Evolutionary conservation across 306 rosid genomes (phyloP).

Genomic region (Corylus americana): DNA sequence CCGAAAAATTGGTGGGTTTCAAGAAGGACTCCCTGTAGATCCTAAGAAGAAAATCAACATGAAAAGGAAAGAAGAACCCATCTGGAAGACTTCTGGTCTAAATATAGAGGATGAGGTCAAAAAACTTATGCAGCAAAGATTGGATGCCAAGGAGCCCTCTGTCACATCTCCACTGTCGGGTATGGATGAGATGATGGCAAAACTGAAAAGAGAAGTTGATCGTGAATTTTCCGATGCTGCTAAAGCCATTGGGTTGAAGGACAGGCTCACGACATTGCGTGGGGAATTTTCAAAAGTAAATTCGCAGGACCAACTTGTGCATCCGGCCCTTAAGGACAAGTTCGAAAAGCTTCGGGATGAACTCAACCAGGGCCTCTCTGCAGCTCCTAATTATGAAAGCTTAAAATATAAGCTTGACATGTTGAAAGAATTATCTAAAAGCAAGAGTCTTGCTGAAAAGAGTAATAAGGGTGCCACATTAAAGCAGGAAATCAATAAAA

Average conservation of each 20-base stretch:
- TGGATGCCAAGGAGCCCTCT: conserved; percentile 51
- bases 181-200: conserved; percentile 53
- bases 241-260: conserved; percentile 59
- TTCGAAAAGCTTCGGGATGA: conserved; percentile 59
- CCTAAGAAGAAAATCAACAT: conserved; percentile 60
- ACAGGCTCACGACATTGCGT: conserved; percentile 44
- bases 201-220: conserved; percentile 62
- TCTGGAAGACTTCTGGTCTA: conserved; percentile 36
- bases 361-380: conserved; percentile 50
- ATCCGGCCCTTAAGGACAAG: conserved; percentile 60
- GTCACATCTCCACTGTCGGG: conserved; percentile 36
- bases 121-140: conserved; percentile 55
- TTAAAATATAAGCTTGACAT: conserved; percentile 54
- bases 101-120: conserved; percentile 55
- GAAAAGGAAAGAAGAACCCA: conserved; percentile 65
- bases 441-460: conserved; percentile 42
- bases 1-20: conserved; percentile 80
- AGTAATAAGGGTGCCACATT: conserved; percentile 37
- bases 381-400: conserved; percentile 58
- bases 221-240: conserved; percentile 62
- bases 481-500: conserved; percentile 62
- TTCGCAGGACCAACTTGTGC: conserved; percentile 44
- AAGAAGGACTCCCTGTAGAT: conserved; percentile 74
- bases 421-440: conserved; percentile 62
- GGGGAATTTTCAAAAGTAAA: conserved; percentile 57